Evolutionary conservation across 2,329 filamentous ascomycete genomes (phyloP), one percentile per base, ranked within the genome.

Genomic region (Aspergillus quadrilineatus): DNA sequence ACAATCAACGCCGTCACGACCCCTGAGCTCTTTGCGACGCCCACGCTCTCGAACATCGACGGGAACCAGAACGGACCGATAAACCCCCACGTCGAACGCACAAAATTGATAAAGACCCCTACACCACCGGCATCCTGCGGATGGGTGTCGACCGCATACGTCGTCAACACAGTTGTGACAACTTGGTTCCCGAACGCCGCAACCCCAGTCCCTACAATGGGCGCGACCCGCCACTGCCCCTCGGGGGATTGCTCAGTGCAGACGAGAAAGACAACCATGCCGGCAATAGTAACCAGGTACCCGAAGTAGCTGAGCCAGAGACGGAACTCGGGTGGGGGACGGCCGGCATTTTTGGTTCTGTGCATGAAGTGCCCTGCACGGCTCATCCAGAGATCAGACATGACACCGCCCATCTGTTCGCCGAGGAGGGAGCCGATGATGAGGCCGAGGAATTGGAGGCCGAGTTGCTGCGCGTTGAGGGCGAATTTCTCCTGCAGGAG

Each of bases 151-250:
- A 87, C 78, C 0, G 83, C 80, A 64, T 72, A 87, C 0, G 85
- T 87, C 44, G 85, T 80, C 57, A 85, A 67, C 1, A 86, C 80
- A 0, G 85, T 86, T 0, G 84, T 86, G 14, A 87, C 77, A 30
- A 87, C 79, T 69, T 87, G 85, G 59, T 85, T 86, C 0, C 84
- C 84, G 7, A 77, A 80, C 0, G 79, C 79, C 0, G 74, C 75
- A 55, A 83, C 78, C 2, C 75, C 83, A 6, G 77, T 79, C 5
- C 84, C 84, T 6, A 86, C 67, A n/a, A 85, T 73, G 0, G 84
- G 85, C 0, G 80, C 80, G 12, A 85, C 77, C 28, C 81, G 81
- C 80, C 82, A 87, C 0, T 71, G 62, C 0, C 70, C 60, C 83
- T 72, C 61, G 0, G 73, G 14, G 0, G 80, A 77, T 12, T 79